phyloP scores from a whole-genome alignment of 2,329 filamentous ascomycete species.

The Fusarium euwallaceae region DNA sequence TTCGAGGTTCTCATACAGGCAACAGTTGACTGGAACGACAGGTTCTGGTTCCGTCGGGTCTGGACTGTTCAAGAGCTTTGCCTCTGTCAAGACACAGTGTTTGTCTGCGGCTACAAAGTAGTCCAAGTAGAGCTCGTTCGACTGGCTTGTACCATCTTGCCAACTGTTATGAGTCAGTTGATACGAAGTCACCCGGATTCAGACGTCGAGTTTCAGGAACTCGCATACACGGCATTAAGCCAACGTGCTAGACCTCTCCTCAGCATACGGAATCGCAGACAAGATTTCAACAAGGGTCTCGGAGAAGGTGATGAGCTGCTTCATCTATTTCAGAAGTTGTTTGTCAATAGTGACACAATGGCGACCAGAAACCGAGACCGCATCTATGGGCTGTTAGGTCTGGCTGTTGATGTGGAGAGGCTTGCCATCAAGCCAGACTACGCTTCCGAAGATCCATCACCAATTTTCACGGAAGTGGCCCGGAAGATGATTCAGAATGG shows the following conservation, averaged over 20 bases:
- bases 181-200: neutral
- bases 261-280: constrained; percentile 1
- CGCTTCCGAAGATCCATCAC: neutral
- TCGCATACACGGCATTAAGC: neutral
- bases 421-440: constrained; percentile 6
- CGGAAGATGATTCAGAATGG: neutral
- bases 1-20: constrained; percentile 2
- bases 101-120: constrained; percentile 2
- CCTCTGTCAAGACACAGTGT: neutral
- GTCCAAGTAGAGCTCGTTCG: constrained; percentile 3
- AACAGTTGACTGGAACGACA: neutral
- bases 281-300: neutral
- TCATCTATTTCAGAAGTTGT: constrained; percentile 1
- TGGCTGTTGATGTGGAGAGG: constrained; percentile 4
- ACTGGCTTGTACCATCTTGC: neutral
- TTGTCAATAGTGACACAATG: neutral
- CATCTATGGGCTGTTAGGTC: constrained; percentile 3
- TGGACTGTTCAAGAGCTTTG: constrained; percentile 10
- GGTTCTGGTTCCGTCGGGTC: constrained; percentile 10
- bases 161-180: neutral
- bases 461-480: neutral
- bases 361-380: neutral
- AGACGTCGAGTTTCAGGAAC: neutral
- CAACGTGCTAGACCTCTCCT: constrained; percentile 2
- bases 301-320: neutral